A percentile compares a stretch with the other conserved stretches of the same genome.
These are phyloP conservation scores for Carex kokanica DNA, from an alignment of 176 grass and related monocot genomes.

Conservation along the genomic window DNA sequence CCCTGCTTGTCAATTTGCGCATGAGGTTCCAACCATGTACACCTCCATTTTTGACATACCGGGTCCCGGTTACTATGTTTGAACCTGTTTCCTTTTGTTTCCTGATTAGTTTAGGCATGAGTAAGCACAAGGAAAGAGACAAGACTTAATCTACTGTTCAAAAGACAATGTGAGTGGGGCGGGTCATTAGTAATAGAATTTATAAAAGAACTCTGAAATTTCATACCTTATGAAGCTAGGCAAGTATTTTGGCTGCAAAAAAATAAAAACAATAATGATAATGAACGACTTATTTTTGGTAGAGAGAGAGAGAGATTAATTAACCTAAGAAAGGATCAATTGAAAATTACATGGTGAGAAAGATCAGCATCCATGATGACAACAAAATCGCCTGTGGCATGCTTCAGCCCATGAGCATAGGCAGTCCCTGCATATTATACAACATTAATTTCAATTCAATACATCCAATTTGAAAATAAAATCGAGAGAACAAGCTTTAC, in stretches of 20 bases:
- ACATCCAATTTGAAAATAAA: background rate
- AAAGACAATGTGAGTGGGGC: background rate
- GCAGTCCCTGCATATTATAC: conserved; percentile 64
- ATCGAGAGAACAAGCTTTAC: conserved; percentile 31
- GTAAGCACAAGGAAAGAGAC: background rate
- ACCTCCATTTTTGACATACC: conserved; percentile 86
- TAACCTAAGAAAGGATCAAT: background rate
- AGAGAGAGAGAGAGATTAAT: conserved; percentile 10
- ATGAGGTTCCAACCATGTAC: conserved; percentile 97
- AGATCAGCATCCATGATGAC: conserved; percentile 96
- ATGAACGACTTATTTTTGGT: conserved; percentile 17
- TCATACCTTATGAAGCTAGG: conserved; percentile 89
- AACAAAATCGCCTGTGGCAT: conserved; percentile 81
- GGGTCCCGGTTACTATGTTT: conserved; percentile 82
- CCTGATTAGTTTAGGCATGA: conserved; percentile 27
- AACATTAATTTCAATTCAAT: conserved; percentile 2
- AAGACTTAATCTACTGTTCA: background rate
- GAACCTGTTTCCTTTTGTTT: conserved; percentile 84
- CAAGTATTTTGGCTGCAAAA: conserved; percentile 91
- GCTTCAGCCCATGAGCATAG: conserved; percentile 88
- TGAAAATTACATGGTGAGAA: conserved; percentile 72
- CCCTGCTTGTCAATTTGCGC: conserved; percentile 94
- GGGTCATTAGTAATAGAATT: background rate
- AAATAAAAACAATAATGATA: conserved; percentile 26
- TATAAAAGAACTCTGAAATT: background rate